A percentile compares a stretch with the other conserved stretches of the same genome.
Evolutionary conservation across 208 protist species (phyloP).

Genomic region (Borovskyia barvae): DNA sequence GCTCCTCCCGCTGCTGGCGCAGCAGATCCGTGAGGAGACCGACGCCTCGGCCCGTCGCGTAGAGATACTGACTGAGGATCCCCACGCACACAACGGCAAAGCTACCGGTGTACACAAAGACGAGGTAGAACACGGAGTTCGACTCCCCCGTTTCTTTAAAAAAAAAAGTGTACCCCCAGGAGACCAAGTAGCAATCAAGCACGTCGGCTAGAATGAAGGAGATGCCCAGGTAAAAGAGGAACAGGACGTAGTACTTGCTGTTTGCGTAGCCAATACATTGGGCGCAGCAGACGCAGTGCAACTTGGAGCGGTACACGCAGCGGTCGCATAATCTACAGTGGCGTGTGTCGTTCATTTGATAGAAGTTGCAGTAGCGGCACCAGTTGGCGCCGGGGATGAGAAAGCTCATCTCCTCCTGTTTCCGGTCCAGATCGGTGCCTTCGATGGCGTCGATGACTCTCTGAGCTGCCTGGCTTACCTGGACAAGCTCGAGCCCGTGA

Average conservation of each 20-base stretch:
- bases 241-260: constrained; percentile 77
- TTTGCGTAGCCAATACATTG: constrained; percentile 81
- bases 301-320: constrained; percentile 71
- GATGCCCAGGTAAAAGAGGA: constrained; percentile 29
- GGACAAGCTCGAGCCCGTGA: constrained; percentile 30
- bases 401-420: constrained; percentile 50
- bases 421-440: constrained; percentile 19
- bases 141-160: constrained; percentile 12
- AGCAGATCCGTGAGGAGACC: constrained; percentile 21
- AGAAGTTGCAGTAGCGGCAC: constrained; percentile 67
- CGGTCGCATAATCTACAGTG: constrained; percentile 78
- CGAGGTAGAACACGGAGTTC: constrained; percentile 26
- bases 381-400: constrained; percentile 42
- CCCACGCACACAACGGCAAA: neutral
- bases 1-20: constrained; percentile 10
- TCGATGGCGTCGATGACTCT: constrained; percentile 27
- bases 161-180: constrained; percentile 24
- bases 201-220: constrained; percentile 11
- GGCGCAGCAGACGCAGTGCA: constrained; percentile 84
- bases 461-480: constrained; percentile 38
- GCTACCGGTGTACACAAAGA: constrained; percentile 21
- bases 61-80: constrained; percentile 16
- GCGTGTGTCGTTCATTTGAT: constrained; percentile 70
- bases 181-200: constrained; percentile 23
- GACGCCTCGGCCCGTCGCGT: constrained; percentile 14